A percentile compares a stretch with the other conserved stretches of the same genome.
Evolutionary conservation across 2,329 filamentous ascomycete species (phyloP).

Genomic region (Mariannaea sp.): DNA sequence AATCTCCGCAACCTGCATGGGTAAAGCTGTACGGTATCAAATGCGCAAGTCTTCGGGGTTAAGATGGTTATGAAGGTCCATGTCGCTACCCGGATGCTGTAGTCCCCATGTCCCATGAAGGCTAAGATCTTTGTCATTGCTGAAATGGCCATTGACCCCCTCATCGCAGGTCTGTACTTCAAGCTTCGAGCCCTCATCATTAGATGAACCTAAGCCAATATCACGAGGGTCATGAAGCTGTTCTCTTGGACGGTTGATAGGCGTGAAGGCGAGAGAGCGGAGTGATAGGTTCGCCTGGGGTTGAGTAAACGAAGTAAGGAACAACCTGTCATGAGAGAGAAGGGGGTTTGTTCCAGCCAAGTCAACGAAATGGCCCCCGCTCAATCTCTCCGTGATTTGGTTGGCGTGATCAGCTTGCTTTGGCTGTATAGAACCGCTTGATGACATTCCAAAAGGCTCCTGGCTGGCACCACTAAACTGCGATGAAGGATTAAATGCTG

Average conservation of each 20-base stretch:
- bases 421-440: slow-evolving; percentile 31
- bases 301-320: slow-evolving; percentile 37
- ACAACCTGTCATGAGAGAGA: slow-evolving; percentile 40
- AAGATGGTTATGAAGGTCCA: slow-evolving; percentile 33
- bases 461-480: slow-evolving; percentile 34
- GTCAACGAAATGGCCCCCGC: slow-evolving; percentile 35
- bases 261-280: slow-evolving; percentile 39
- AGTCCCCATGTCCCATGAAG: slow-evolving; percentile 35
- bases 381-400: slow-evolving; percentile 22
- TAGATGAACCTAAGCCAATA: slow-evolving; percentile 7
- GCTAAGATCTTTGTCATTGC: slow-evolving; percentile 34
- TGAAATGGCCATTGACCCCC: slow-evolving; percentile 25
- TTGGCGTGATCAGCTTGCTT: slow-evolving; percentile 39
- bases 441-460: slow-evolving; percentile 37
- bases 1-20: not conserved
- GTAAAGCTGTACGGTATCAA: slow-evolving; percentile 9
- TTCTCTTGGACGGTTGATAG: slow-evolving; percentile 37
- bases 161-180: slow-evolving; percentile 36
- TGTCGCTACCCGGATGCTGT: slow-evolving; percentile 26
- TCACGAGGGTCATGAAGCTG: slow-evolving; percentile 25
- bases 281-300: slow-evolving; percentile 28
- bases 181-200: slow-evolving; percentile 30
- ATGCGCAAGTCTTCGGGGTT: slow-evolving; percentile 35
- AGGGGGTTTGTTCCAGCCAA: slow-evolving; percentile 42
- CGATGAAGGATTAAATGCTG: slow-evolving; percentile 34